phyloP scores from a whole-genome alignment of 176 grass and related monocot genomes.

The Musa itinerans region DNA sequence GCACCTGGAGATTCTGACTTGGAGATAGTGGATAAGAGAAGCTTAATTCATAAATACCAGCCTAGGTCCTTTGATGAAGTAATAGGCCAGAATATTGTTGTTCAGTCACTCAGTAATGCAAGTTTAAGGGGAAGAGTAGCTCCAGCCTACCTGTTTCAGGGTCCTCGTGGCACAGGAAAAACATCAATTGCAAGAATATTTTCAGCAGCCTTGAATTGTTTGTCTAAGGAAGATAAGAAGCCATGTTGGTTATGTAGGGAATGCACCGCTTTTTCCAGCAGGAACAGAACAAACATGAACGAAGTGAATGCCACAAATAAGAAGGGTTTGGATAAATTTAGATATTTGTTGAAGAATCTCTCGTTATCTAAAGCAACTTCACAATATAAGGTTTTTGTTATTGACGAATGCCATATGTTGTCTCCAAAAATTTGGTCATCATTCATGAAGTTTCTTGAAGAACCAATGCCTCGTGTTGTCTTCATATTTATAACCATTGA shows the following conservation, averaged over 20 bases:
- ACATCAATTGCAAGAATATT: constrained; percentile 71
- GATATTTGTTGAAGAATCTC: constrained; percentile 65
- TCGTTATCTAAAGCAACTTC: constrained; percentile 50
- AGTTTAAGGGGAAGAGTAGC: constrained; percentile 64
- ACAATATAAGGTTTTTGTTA: constrained; percentile 64
- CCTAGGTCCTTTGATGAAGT: constrained; percentile 82
- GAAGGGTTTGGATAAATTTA: constrained; percentile 49
- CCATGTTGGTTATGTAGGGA: constrained; percentile 68
- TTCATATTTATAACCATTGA: constrained; percentile 56
- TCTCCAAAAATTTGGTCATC: constrained; percentile 50
- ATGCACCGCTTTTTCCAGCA: constrained; percentile 38
- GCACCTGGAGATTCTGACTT: constrained; percentile 21
- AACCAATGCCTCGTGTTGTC: constrained; percentile 34
- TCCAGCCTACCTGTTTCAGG: constrained; percentile 84
- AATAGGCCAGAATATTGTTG: constrained; percentile 73
- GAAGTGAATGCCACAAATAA: constrained; percentile 76
- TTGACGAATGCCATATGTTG: constrained; percentile 57
- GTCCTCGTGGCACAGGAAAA: constrained; percentile 88
- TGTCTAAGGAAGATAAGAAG: constrained; percentile 46
- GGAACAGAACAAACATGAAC: constrained; percentile 46
- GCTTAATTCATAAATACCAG: constrained; percentile 86
- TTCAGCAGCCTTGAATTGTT: constrained; percentile 56
- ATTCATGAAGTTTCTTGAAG: constrained; percentile 65
- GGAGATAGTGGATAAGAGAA: constrained; percentile 39
- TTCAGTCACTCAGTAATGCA: constrained; percentile 73